Evolutionary conservation across 768 basidiomycete species (phyloP), one percentile per base, ranked within the genome.

Genomic region (Mycena crocata): DNA sequence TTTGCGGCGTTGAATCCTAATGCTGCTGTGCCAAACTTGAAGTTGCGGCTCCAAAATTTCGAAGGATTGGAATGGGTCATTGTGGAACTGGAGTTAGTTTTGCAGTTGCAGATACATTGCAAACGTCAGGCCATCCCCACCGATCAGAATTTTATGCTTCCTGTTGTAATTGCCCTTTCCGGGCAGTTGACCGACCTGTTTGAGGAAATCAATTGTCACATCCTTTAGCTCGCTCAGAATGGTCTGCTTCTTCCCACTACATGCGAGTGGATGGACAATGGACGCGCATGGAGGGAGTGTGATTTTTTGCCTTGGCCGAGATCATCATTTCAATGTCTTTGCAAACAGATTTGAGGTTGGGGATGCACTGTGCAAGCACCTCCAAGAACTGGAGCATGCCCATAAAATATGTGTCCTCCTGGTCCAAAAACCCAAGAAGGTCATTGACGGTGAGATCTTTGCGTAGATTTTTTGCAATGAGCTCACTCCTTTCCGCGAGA

Each of bases 101-200:
- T 70, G 64, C n/a, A 65, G 23, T 28, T 57, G 57, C 10, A 24
- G 51, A 14, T 56, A 60, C 66, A 75, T 76, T 58, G 81, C 75
- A 62, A 58, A 83, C 1, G 81, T 78, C 17, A 81, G 71, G 2
- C 82, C 80, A 70, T 82, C 79, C 3, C 80, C 80, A 9, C 77
- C 77, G n/a, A 77, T 68, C 10, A 74, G 69, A 23, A 79, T 64
- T n/a, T 79, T 56, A 15, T 69, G 61, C 14, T 57, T 62, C 10
- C 9, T 26, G 45, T 19, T 26, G 35, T 37, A 37, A 9, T 19
- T 71, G 56, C 57, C 74, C 74, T 15, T 67, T 39, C 7, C 74
- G 3, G 54, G 51, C 9, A 57, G 68, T 48, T 80, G 46, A 15
- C 49, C 58, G 37, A 51, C 19, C 37, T 60, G 58, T 30, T 39